phyloP scores from a whole-genome alignment of 257 asterid genomes.

The Solanum microdontum region DNA sequence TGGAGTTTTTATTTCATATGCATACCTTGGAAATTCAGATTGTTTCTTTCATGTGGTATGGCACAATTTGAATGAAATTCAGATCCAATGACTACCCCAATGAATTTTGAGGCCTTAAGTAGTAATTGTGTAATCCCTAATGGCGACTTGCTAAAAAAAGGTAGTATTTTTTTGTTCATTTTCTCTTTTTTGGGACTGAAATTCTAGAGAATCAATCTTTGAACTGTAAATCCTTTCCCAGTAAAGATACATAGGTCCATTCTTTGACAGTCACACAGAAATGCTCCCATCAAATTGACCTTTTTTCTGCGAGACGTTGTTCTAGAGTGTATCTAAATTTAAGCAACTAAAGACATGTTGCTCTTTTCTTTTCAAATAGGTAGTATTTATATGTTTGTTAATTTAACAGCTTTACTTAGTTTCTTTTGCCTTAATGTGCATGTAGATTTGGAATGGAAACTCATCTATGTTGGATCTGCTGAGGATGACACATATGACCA shows the following conservation, averaged over 20 bases:
- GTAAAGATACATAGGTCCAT: not conserved
- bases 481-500: conserved; percentile 96
- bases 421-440: not conserved
- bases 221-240: not conserved
- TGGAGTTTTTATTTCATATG: not conserved
- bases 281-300: not conserved
- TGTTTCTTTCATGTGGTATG: not conserved
- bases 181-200: not conserved
- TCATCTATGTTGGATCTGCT: conserved; percentile 93
- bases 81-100: not conserved
- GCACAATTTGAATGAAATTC: not conserved
- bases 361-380: not conserved
- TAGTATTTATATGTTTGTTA: not conserved
- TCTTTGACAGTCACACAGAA: not conserved
- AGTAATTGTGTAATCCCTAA: not conserved
- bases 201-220: not conserved
- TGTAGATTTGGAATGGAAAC: conserved; percentile 98
- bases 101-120: not conserved
- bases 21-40: not conserved
- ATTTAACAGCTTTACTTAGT: not conserved
- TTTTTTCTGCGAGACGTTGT: not conserved
- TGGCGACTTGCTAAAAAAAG: not conserved
- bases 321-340: not conserved
- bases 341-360: not conserved
- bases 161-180: not conserved